Evolutionary conservation across 352 stramenopile species (phyloP), one percentile per base, ranked within the genome.

Genomic region (Peronospora farinosa): DNA sequence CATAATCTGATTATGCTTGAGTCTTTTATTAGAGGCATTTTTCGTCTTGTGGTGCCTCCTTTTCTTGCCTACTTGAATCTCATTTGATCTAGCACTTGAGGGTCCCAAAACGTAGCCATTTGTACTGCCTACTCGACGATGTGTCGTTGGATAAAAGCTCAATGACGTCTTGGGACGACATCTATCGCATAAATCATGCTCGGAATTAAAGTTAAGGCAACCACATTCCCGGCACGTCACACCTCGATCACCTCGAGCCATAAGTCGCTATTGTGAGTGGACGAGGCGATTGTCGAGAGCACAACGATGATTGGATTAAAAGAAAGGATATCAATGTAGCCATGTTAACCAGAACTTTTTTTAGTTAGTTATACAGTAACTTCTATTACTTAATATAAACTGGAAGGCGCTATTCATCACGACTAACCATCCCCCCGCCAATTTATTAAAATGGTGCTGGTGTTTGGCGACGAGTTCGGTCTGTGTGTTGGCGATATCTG

Each of bases 121-220:
- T 19, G 17, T 25, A n/a, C 31, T 9, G 10, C 4, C 28, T 2
- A 31, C 3, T 30, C 0, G 16, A 30, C 2, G 9, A 17, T 28
- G 10, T 44, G 56, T 16, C 45, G 47, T 56, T 12, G 41, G 37
- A 1, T 51, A 38, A 39, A 51, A 63, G n/a, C n/a, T n/a, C 19
- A n/a, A 13, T 19, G 40, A 11, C 12, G 31, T 21, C 28, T 65
- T 52, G 7, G 36, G 39, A 42, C 58, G 58, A 46, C 69, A 79
- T 0, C 50, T 46, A 30, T 67, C 56, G 51, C 69, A 79, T 30
- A 58, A 43, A 13, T 69, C 57, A 21, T 47, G 54, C 43, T 51
- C 47, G 9, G 39, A 43, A 41, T 47, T 71, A 41, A 75, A 80
- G 40, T 75, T 80, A 40, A 80, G 58, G 51, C 67, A 74, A 23